Conservation (phyloP, 2,329 filamentous ascomycete species). For the Ascochyta viciae-villosae region DNA sequence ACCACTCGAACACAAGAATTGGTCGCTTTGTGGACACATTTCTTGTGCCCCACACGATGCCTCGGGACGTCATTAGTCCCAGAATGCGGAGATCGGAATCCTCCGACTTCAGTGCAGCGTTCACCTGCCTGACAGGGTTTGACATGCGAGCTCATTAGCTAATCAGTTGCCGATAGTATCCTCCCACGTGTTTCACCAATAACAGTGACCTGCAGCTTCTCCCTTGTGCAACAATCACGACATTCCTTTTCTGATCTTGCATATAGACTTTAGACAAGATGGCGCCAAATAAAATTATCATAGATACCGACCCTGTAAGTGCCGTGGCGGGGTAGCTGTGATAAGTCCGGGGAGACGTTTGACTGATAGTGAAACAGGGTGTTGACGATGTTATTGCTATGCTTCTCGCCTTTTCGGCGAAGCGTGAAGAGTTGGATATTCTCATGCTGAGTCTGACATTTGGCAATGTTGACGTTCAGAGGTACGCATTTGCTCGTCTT, state of each 20-base stretch:
- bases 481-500: constrained; percentile 55
- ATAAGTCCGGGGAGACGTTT: background rate
- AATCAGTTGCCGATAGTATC: constrained; percentile 27
- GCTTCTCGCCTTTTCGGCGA: constrained; percentile 82
- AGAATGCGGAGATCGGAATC: constrained; percentile 25
- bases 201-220: constrained; percentile 8
- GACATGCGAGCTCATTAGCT: constrained; percentile 25
- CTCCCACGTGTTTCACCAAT: constrained; percentile 8
- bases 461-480: constrained; percentile 88
- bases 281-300: constrained; percentile 73
- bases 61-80: constrained; percentile 19
- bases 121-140: constrained; percentile 28
- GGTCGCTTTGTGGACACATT: constrained; percentile 13
- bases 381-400: constrained; percentile 92
- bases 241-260: constrained; percentile 3
- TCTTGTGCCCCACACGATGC: background rate
- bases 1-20: background rate
- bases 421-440: constrained; percentile 84
- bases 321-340: constrained; percentile 15
- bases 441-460: constrained; percentile 88
- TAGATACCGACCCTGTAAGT: constrained; percentile 90
- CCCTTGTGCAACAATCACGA: constrained; percentile 9
- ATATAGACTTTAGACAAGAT: constrained; percentile 36
- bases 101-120: constrained; percentile 18
- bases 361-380: constrained; percentile 57